Evolutionary conservation across 306 rosid species (phyloP), one percentile per base, ranked within the genome.

Genomic region (Medicago arabica): DNA sequence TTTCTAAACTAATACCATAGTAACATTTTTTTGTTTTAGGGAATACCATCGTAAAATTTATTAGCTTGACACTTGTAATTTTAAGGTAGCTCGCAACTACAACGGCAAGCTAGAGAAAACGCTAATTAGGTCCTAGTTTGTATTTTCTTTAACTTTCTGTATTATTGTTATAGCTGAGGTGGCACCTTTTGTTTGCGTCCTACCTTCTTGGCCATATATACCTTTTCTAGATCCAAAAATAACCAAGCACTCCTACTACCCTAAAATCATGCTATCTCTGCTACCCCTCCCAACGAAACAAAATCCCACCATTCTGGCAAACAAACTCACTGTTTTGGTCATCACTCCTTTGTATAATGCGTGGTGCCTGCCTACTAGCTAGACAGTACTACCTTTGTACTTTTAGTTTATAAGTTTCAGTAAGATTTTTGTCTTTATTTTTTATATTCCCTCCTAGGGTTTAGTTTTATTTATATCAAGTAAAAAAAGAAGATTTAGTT

Each of bases 221-320:
- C 63, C 83, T 69, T 19, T 67, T 78, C 4, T 74, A 50, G 67
- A 68, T 78, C 82, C 81, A 75, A 86, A 88, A 82, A 81, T 76
- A 83, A 49, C 66, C 51, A 76, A 83, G 85, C 85, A 55, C 81
- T 3, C 57, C 83, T 83, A 51, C 10, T 8, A 76, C 14, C n/a
- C 67, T 80, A 40, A 2, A 34, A 44, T 64, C 59, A 53, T 44
- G 44, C 72, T 44, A 70, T 62, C 67, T 83, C 72, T 63, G 53
- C 17, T 68, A 54, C 0, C 51, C 59, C 14, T n/a, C 43, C 43
- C 15, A 49, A 63, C 58, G 5, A 44, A 69, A 77, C 78, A 83
- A 76, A 83, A 75, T 41, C 82, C 21, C 8, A 0, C 23, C 38
- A 67, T 66, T 67, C 61, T 74, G 85, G 77, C 67, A 69, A 81